Percentiles rank a stretch among this genome's conserved stretches.
These are phyloP conservation scores for Talaromyces nanjingensis DNA, from an alignment of 495 filamentous ascomycete species.

Conservation along the genomic window DNA sequence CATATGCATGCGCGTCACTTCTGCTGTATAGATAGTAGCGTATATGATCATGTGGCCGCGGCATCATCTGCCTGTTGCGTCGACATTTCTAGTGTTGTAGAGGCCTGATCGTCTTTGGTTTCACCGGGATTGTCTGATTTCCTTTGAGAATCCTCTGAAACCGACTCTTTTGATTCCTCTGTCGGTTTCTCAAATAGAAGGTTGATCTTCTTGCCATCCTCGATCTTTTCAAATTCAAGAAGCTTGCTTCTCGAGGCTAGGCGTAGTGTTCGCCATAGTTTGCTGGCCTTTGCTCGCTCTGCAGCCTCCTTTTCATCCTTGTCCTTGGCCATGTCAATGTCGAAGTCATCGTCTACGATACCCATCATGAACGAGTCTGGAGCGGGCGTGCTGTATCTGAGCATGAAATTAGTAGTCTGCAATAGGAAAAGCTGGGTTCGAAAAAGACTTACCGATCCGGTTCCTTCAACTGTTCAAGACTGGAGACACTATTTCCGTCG, in stretches of 20 bases:
- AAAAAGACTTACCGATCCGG: constrained; percentile 38
- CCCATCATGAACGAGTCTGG: constrained; percentile 51
- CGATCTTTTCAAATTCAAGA: constrained; percentile 74
- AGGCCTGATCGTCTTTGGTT: neutral
- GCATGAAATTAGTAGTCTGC: constrained; percentile 11
- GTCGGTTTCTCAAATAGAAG: constrained; percentile 38
- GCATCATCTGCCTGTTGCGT: neutral
- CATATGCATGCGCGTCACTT: neutral
- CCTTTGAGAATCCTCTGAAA: constrained; percentile 9
- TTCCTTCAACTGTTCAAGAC: constrained; percentile 53
- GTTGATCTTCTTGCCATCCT: constrained; percentile 64
- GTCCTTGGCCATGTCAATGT: constrained; percentile 70
- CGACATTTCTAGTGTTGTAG: neutral
- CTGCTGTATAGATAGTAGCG: neutral
- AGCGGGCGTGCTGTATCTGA: constrained; percentile 43
- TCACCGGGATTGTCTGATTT: constrained; percentile 8
- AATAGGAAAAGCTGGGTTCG: neutral
- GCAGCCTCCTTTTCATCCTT: constrained; percentile 63
- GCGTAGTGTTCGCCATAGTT: constrained; percentile 80
- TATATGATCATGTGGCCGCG: neutral
- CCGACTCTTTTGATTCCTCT: constrained; percentile 16
- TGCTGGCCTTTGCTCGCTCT: constrained; percentile 66
- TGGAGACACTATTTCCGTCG: constrained; percentile 46
- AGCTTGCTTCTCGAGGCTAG: constrained; percentile 68
- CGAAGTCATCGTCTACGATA: constrained; percentile 66